Conservation (phyloP, 768 basidiomycete species). For the Termitomyces sp. region DNA sequence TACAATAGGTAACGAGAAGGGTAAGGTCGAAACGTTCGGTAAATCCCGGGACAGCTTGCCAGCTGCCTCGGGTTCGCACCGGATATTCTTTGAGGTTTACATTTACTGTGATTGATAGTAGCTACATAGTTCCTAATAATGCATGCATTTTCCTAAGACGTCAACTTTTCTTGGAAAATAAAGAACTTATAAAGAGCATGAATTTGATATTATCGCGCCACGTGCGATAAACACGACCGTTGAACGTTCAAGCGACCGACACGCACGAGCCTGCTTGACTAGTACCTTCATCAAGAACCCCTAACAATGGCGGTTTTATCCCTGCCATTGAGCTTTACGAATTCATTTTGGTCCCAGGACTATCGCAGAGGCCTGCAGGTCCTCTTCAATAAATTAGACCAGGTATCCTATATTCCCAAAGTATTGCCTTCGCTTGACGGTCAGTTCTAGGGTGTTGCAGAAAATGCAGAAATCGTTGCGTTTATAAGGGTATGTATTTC, state of each 20-base stretch:
- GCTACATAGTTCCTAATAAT: neutral
- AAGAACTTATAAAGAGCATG: neutral
- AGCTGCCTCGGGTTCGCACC: neutral
- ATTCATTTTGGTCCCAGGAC: constrained; percentile 95
- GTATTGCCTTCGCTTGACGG: constrained; percentile 2
- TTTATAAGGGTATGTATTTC: constrained; percentile 67
- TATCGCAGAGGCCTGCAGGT: constrained; percentile 80
- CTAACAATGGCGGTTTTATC: constrained; percentile 77
- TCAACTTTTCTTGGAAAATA: neutral
- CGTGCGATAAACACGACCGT: constrained; percentile 4
- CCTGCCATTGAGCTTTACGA: constrained; percentile 82
- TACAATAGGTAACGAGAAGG: no score
- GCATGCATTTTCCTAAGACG: neutral
- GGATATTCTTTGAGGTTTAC: neutral
- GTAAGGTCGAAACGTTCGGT: neutral
- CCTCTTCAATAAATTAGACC: constrained; percentile 70
- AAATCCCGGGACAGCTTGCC: neutral
- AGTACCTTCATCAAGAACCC: constrained; percentile 1
- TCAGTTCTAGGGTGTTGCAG: constrained; percentile 58
- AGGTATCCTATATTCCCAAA: constrained; percentile 35
- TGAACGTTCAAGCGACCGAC: neutral
- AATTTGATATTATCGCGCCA: neutral
- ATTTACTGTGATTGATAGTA: neutral
- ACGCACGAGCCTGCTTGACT: constrained; percentile 1
- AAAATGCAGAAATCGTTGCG: constrained; percentile 77